phyloP scores from a whole-genome alignment of 345 rosid genomes.

The Sapria himalayana region DNA sequence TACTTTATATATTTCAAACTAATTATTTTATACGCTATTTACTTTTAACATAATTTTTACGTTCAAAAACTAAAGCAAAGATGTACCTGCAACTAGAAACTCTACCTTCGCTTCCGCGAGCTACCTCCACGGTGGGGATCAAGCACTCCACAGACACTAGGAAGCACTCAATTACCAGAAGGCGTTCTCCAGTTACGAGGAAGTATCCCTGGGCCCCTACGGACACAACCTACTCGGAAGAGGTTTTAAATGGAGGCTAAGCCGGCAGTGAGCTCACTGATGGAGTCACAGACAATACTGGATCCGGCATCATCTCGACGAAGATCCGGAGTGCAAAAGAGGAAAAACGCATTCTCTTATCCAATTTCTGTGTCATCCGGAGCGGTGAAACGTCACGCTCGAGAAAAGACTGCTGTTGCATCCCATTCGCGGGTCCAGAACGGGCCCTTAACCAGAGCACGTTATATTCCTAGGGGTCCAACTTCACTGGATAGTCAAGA shows the following conservation, averaged over 20 bases:
- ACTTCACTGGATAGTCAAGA: slow-evolving; percentile 8
- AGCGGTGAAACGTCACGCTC: slow-evolving; percentile 50
- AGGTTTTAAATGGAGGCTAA: slow-evolving; percentile 19
- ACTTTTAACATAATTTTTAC: too few relatives aligned
- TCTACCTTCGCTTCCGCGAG: too few relatives aligned
- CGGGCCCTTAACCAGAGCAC: slow-evolving; percentile 91
- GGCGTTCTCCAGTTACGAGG: too few relatives aligned
- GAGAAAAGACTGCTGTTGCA: slow-evolving; percentile 52
- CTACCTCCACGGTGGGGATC: too few relatives aligned
- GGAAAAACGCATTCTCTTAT: slow-evolving; percentile 36
- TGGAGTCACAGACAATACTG: slow-evolving; percentile 26
- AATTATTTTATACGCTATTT: too few relatives aligned
- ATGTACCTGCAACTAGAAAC: too few relatives aligned
- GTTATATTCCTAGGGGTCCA: slow-evolving; percentile 57
- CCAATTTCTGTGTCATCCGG: slow-evolving; percentile 28
- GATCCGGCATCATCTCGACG: slow-evolving; percentile 49
- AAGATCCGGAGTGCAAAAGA: slow-evolving; percentile 46
- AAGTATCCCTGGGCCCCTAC: too few relatives aligned
- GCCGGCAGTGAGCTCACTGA: slow-evolving; percentile 14
- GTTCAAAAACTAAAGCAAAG: too few relatives aligned
- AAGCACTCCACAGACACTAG: too few relatives aligned
- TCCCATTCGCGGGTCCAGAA: slow-evolving; percentile 44
- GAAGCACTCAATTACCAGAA: too few relatives aligned
- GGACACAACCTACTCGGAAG: too few relatives aligned
- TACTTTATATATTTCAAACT: too few relatives aligned